Conservation (phyloP, 441 rosid species). For the Erodium texanum region DNA sequence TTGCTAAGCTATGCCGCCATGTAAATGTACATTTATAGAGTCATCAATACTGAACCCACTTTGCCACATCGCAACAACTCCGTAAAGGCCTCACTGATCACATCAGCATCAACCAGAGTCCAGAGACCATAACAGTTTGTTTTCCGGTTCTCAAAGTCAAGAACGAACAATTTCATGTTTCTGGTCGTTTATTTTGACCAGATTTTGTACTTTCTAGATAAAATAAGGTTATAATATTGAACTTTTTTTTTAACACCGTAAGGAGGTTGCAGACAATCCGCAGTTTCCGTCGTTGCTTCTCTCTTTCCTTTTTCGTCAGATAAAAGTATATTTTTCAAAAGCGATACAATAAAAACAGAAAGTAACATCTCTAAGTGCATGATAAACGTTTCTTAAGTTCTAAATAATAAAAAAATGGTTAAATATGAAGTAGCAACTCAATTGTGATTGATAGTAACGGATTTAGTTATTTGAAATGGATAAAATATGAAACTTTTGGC, state of each 20-base stretch:
- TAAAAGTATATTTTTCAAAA: no score
- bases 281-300: background rate
- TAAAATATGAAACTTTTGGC: no score
- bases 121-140: no score
- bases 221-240: no score
- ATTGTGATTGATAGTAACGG: no score
- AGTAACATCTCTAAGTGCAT: background rate
- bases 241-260: background rate
- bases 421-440: no score
- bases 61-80: background rate
- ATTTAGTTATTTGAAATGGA: background rate
- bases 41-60: slow-evolving; percentile 5
- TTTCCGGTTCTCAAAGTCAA: background rate
- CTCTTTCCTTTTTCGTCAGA: background rate
- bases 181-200: background rate
- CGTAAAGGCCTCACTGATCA: background rate
- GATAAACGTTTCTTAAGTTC: no score
- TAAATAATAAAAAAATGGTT: no score
- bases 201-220: background rate
- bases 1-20: background rate
- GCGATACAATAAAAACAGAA: background rate
- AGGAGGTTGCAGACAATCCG: no score
- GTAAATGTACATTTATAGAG: background rate
- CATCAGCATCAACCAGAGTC: background rate
- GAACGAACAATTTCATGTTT: background rate